These are phyloP conservation scores for Cynara cardunculus DNA, from an alignment of 129 eudicot species.

Conservation along the genomic window DNA sequence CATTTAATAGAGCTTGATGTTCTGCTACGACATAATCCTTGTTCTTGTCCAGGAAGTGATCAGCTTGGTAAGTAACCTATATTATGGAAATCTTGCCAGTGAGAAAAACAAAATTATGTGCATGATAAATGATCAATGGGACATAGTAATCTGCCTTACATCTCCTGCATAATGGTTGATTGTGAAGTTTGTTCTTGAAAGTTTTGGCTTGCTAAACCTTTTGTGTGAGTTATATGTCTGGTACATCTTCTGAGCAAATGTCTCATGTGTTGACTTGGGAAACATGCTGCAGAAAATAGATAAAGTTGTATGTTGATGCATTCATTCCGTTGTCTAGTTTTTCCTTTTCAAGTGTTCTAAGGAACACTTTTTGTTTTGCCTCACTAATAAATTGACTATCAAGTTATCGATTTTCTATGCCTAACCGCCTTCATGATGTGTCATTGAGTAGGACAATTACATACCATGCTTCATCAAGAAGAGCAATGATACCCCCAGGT, in stretches of 20 bases:
- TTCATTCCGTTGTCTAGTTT: background rate
- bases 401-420: background rate
- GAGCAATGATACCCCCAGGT: conserved; percentile 99
- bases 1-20: conserved; percentile 83
- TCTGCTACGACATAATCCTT: conserved; percentile 97
- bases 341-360: background rate
- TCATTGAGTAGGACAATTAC: conserved; percentile 17
- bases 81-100: conserved; percentile 18
- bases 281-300: conserved; percentile 74
- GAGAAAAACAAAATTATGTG: background rate
- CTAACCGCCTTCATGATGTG: background rate
- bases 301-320: background rate
- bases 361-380: background rate
- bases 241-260: conserved; percentile 97
- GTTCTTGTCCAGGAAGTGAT: conserved; percentile 91
- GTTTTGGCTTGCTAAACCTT: conserved; percentile 97
- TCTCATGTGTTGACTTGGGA: conserved; percentile 96
- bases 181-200: conserved; percentile 86
- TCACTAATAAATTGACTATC: background rate
- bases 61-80: conserved; percentile 96
- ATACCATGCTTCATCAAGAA: conserved; percentile 98
- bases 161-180: conserved; percentile 98
- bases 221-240: conserved; percentile 88
- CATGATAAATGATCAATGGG: background rate
- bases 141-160: conserved; percentile 44